Base-by-base conservation (phyloP, 495 filamentous ascomycete species). In the Lasiosphaeria hispida region DNA sequence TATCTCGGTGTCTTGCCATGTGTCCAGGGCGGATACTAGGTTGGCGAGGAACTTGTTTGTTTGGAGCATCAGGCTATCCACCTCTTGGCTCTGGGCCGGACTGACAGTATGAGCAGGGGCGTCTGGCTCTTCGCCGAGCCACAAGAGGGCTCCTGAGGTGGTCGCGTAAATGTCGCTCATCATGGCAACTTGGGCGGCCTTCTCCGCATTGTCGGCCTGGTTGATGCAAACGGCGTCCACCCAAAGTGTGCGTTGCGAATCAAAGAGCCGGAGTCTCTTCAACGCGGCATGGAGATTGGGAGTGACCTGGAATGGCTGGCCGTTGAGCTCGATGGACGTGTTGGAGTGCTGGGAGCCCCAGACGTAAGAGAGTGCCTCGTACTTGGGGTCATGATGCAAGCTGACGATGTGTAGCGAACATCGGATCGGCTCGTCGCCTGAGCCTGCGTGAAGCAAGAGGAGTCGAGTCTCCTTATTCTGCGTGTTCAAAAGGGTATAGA, bases 201-300 rank as follows among this genome's bases (percentile, higher is more conserved):
- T 70, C 48, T 76, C 73, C 0, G 19, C 39, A 3, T 44, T 34
- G 53, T 74, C 59, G n/a, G 34, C 34, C 58, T 77, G 74, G 57
- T 77, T 58, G 42, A 77, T 74, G 60, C 74, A 77, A 8, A 76
- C 62, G 2, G 72, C 66, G 45, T 76, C 74, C 23, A 65, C 62
- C 72, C 70, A 75, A 0, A 75, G 19, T 3, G 52, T 45, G 41
- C 52, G 52, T 3, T 39, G 5, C 17, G n/a, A 44, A 18, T 48
- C 36, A 11, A 14, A 9, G 10, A 15, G 43, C 3, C 53, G 44
- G 3, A 65, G 51, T 41, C 59, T 35, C 23, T 51, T 40, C 19
- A 66, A 39, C 11, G 64, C 57, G 5, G 53, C 49, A 13, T 42
- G 47, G 10, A 69, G 53, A 39, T 61, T 65, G 4, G 38, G 35